phyloP scores from a whole-genome alignment of 345 rosid genomes.

The Lumnitzera racemosa region DNA sequence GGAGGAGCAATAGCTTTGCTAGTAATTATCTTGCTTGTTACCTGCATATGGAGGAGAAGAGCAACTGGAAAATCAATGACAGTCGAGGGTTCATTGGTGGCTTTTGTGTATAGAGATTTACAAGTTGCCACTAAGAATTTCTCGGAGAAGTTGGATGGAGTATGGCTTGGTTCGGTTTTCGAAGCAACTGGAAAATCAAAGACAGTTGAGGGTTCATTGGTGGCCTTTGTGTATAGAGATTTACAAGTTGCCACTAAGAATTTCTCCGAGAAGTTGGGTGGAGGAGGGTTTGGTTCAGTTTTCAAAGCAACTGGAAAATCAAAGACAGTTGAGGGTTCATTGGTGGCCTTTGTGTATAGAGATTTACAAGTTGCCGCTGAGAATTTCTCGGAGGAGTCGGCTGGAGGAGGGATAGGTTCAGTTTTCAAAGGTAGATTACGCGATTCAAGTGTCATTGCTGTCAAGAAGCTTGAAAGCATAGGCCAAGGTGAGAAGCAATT shows the following conservation, averaged over 20 bases:
- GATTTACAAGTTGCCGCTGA: too few species aligned
- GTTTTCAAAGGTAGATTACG: constrained; percentile 70
- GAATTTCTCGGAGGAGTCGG: constrained; percentile 5
- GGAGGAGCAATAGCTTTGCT: constrained; percentile 27
- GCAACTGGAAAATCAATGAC: constrained; percentile 13
- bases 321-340: too few species aligned
- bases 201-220: constrained; percentile 44
- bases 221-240: constrained; percentile 64
- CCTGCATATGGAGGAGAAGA: constrained; percentile 20
- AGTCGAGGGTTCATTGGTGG: constrained; percentile 50
- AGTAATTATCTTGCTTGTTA: constrained; percentile 15
- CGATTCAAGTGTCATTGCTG: constrained; percentile 61
- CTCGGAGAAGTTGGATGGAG: constrained; percentile 71
- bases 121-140: constrained; percentile 65
- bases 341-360: too few species aligned
- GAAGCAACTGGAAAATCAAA: constrained; percentile 15
- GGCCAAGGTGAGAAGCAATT: constrained; percentile 55
- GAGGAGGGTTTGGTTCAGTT: constrained; percentile 89
- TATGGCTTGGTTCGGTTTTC: too few species aligned
- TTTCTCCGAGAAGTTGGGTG: constrained; percentile 71
- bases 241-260: constrained; percentile 58
- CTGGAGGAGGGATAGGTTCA: constrained; percentile 92
- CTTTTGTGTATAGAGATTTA: constrained; percentile 63
- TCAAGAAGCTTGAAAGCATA: constrained; percentile 68
- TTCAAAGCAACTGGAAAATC: constrained; percentile 30